Base-by-base conservation (phyloP, 2,329 filamentous ascomycete genomes). In the Penicillium glabrum region DNA sequence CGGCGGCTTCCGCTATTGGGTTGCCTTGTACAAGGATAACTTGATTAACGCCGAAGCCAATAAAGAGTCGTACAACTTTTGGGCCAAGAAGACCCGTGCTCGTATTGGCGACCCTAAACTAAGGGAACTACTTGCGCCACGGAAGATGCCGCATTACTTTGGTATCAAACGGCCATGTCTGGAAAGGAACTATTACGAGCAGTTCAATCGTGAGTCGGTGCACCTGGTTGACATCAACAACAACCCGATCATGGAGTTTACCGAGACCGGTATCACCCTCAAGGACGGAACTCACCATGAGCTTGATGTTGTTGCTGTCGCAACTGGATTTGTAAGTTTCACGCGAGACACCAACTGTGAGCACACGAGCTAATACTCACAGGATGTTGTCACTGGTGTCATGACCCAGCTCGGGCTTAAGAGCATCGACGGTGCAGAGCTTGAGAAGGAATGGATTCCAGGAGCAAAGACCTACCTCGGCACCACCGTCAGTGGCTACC, bases 1-100 rank as follows among this genome's bases (percentile, higher is more conserved):
- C 0, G 83, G 83, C 2, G 85, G 83, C 0, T 86, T 86, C 69
- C 72, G 73, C 1, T 83, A 77, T 68, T 84, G 83, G 82, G 73
- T 86, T 2, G 73, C 72, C 0, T 67, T 76, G 2, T 87, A 86
- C 72, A 80, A 80, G 52, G 85, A 88, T 53, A 76, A 77, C 49
- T 59, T 85, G 5, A 67, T 71, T 19, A 70, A 77, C 27, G 37
- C 72, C 0, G 74, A 81, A 10, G 81, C 82, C 2, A 87, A 86
- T 64, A 67, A 76, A n/a, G 75, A 80, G 56, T 74, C 78, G 0
- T 86, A 86, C 63, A 71, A 80, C 3, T 86, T 85, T 67, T 86
- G 83, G 81, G 74, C 73, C 2, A 75, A 76, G 57, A 84, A 83
- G 67, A 79, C 79, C 0, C 75, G 82, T 0, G 73, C 70, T 13